Conservation (phyloP, 2,329 filamentous ascomycete species). For the Stachybotrys echinatus region DNA sequence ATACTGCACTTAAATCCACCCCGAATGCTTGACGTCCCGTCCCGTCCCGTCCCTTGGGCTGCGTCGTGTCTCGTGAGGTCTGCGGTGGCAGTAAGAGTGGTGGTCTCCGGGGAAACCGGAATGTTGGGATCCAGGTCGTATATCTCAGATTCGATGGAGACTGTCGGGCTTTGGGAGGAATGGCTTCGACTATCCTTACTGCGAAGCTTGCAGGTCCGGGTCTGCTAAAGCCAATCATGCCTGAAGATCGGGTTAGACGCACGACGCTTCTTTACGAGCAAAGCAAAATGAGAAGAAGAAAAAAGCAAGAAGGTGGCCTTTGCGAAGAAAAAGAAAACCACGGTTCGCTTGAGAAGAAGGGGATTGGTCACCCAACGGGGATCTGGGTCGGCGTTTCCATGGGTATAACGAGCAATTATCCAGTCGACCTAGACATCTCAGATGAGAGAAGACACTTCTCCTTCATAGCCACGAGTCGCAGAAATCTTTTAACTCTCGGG, state of each 20-base stretch:
- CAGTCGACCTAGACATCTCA: slow-evolving; percentile 25
- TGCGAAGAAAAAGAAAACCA: not conserved
- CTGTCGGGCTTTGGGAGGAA: too few relatives aligned
- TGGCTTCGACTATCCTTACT: too few relatives aligned
- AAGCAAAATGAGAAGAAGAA: not conserved
- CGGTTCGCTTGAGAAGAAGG: not conserved
- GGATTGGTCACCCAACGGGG: slow-evolving; percentile 3
- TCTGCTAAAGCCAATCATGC: not conserved
- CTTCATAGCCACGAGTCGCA: slow-evolving; percentile 42
- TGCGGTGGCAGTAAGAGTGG: not conserved
- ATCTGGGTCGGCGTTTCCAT: slow-evolving; percentile 13
- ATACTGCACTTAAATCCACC: not conserved
- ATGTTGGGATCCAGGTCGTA: not conserved
- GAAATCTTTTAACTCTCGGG: slow-evolving; percentile 35
- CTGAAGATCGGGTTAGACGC: not conserved
- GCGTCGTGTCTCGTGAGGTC: not conserved
- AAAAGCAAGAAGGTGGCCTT: too few relatives aligned
- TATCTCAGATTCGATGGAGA: not conserved
- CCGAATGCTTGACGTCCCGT: not conserved
- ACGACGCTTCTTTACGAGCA: not conserved
- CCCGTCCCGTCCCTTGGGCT: not conserved
- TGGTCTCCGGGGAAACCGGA: not conserved
- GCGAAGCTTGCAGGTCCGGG: too few relatives aligned
- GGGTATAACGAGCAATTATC: slow-evolving; percentile 18
- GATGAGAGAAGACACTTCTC: slow-evolving; percentile 22